Base-by-base conservation (phyloP, 306 rosid genomes). In the Quercus engelmannii region DNA sequence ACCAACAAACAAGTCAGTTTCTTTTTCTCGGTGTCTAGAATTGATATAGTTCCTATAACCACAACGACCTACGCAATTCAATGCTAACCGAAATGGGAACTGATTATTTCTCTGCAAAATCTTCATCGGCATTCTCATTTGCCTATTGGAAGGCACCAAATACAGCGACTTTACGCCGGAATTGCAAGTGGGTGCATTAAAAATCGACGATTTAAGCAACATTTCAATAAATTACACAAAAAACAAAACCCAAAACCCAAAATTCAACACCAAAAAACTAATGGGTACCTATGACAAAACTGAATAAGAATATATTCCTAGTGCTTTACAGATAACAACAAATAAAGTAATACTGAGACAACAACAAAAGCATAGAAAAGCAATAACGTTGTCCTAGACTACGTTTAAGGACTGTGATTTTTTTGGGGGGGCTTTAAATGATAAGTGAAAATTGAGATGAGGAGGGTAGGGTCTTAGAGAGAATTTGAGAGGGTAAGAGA, bases 201-300 rank as follows among this genome's bases (percentile, higher is more conserved):
- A 68, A 38, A 81, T 33, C 4, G 85, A 85, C 67, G 83, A 85
- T 54, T 85, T 87, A 12, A 85, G 83, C 51, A 81, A 89, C 88
- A 87, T 89, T 25, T 69, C 74, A 64, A 69, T 74, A 55, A 46
- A 52, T 69, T 30, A 38, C 9, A 25, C 23, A 23, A 31, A 75
- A 31, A 55, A 38, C 30, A 75, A 55, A 65, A 78, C 80, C 74
- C 82, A 64, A 79, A 74, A 79, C 51, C 55, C 46, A 74, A 71
- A 72, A 61, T 63, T 23, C 54, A 74, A 62, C 51, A 51, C 70
- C 57, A 69, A 59, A 33, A 30, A 55, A 59, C 62, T 64, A 74
- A 79, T n/a, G 74, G 49, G 33, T 20, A 76, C 20, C n/a, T 11
- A 69, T 35, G 3, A 10, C 19, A 74, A 31, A 65, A 57, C 23